Conservation (phyloP, 352 stramenopile species). For the Globisporangium iwayamae region DNA sequence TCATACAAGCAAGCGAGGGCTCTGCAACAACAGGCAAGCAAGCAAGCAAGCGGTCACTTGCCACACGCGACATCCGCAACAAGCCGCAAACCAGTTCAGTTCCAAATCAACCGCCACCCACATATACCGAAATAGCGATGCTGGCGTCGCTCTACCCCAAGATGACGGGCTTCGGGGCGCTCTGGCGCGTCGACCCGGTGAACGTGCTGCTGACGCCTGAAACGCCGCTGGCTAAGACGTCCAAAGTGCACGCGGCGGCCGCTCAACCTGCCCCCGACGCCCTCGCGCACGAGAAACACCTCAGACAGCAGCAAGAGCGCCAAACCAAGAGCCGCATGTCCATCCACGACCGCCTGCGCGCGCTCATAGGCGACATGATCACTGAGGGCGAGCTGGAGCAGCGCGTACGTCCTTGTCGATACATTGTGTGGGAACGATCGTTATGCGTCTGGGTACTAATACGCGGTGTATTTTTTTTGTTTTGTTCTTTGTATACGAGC, state of each 20-base stretch:
- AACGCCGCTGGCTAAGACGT: slow-evolving; percentile 23
- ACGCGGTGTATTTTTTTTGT: neutral
- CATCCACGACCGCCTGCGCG: slow-evolving; percentile 60
- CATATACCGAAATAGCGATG: slow-evolving; percentile 7
- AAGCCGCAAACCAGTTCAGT: neutral
- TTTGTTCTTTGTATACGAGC: slow-evolving; percentile 13
- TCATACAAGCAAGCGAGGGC: neutral
- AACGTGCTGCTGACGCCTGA: slow-evolving; percentile 19
- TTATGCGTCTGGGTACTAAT: neutral
- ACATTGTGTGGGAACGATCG: neutral
- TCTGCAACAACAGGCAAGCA: neutral
- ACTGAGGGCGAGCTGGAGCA: slow-evolving; percentile 54
- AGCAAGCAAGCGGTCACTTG: neutral
- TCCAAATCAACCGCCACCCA: neutral
- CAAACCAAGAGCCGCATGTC: slow-evolving; percentile 17
- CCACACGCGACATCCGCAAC: neutral
- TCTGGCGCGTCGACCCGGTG: slow-evolving; percentile 46
- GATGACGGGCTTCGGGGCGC: slow-evolving; percentile 28
- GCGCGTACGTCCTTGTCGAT: slow-evolving; percentile 23
- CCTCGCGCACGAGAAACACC: slow-evolving; percentile 5
- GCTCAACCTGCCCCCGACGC: slow-evolving; percentile 1
- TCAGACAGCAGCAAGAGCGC: slow-evolving; percentile 8
- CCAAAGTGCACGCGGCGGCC: slow-evolving; percentile 20
- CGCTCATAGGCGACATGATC: slow-evolving; percentile 58
- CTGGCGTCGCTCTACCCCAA: slow-evolving; percentile 15